These are phyloP conservation scores for Didymella pomorum DNA, from an alignment of 2,329 filamentous ascomycete genomes.

Conservation along the genomic window DNA sequence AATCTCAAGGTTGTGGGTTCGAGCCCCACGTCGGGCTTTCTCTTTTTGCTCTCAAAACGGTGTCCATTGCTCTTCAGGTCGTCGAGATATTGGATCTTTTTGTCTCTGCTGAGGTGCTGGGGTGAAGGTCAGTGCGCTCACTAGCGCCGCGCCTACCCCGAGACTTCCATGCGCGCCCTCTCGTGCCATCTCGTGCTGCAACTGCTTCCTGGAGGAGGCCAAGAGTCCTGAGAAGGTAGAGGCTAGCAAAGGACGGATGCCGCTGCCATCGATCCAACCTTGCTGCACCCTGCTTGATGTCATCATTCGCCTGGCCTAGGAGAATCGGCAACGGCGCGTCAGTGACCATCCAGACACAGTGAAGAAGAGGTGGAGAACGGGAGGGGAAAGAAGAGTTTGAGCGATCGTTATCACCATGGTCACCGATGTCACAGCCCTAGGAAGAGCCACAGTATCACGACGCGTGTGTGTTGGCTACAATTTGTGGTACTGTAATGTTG, in stretches of 20 bases:
- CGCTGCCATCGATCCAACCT: no score
- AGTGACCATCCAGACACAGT: background rate
- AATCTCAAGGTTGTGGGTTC: conserved; percentile 22
- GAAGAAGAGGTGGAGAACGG: background rate
- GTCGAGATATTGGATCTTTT: background rate
- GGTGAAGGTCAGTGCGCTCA: background rate
- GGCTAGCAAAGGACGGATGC: background rate
- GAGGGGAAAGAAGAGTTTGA: background rate
- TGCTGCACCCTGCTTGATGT: background rate
- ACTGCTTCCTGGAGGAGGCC: background rate
- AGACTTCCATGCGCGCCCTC: background rate
- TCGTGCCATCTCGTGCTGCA: background rate
- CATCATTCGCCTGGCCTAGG: background rate
- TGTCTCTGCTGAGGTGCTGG: background rate
- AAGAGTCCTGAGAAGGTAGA: background rate
- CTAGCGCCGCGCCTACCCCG: background rate
- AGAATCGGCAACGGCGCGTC: background rate
- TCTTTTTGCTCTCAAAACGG: background rate
- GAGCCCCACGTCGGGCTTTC: conserved; percentile 19
- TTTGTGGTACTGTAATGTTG: no score
- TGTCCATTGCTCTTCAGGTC: background rate
- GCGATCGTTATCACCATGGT: no score
- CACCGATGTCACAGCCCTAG: no score
- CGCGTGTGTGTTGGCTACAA: no score
- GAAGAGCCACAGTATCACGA: no score